Conservation (phyloP, 1,284 basidiomycete genomes). For the Boletus coffeatus region DNA sequence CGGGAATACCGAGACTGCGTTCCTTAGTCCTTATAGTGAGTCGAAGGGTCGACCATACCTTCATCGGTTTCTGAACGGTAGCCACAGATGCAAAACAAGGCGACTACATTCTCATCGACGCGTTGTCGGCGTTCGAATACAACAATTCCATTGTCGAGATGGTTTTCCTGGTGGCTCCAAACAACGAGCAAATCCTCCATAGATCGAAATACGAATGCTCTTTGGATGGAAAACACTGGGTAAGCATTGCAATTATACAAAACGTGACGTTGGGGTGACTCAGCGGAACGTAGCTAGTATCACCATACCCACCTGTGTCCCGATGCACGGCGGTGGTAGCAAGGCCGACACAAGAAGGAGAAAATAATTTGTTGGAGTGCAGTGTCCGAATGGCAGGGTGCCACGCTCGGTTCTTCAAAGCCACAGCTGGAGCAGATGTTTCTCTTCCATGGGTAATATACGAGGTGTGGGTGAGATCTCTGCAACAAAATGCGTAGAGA, state of each 20-base stretch:
- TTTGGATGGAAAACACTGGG: slow-evolving; percentile 38
- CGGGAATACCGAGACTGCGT: slow-evolving; percentile 41
- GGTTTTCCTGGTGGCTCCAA: slow-evolving; percentile 40
- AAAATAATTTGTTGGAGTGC: slow-evolving; percentile 30
- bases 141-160: slow-evolving; percentile 32
- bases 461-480: slow-evolving; percentile 41
- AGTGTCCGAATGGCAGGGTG: slow-evolving; percentile 24
- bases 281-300: slow-evolving; percentile 12
- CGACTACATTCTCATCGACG: slow-evolving; percentile 46
- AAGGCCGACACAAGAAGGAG: background rate
- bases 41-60: slow-evolving; percentile 1
- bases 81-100: slow-evolving; percentile 32
- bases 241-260: slow-evolving; percentile 24
- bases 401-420: slow-evolving; percentile 34
- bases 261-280: background rate
- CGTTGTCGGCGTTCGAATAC: slow-evolving; percentile 29
- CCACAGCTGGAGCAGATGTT: slow-evolving; percentile 28
- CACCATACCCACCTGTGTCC: slow-evolving; percentile 10
- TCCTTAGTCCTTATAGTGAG: slow-evolving; percentile 44
- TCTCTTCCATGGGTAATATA: slow-evolving; percentile 39
- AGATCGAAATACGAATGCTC: slow-evolving; percentile 37
- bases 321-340: slow-evolving; percentile 4
- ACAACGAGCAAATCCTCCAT: slow-evolving; percentile 36
- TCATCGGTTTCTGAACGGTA: slow-evolving; percentile 8
- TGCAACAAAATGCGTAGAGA: slow-evolving; percentile 4